phyloP scores from a whole-genome alignment of 805 yeast species.

The Teunomyces panamensis region DNA sequence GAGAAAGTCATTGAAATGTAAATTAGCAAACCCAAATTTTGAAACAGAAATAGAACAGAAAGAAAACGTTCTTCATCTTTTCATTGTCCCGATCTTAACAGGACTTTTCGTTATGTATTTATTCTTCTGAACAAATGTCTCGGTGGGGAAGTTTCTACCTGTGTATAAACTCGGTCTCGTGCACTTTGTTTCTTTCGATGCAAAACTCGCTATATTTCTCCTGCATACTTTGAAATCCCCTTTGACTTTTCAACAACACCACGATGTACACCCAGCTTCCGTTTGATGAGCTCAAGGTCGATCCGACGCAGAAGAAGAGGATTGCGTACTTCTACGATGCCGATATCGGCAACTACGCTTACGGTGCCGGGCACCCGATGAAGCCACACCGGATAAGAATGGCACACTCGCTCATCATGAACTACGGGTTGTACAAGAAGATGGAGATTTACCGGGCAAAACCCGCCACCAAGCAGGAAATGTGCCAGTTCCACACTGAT shows the following conservation, averaged over 20 bases:
- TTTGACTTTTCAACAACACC: not conserved
- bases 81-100: too few relatives aligned
- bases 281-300: constrained; percentile 44
- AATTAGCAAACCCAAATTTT: too few relatives aligned
- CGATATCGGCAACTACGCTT: constrained; percentile 96
- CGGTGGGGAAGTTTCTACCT: too few relatives aligned
- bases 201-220: too few relatives aligned
- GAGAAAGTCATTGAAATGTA: too few relatives aligned
- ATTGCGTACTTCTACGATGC: constrained; percentile 51
- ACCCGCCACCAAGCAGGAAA: constrained; percentile 96
- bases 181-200: too few relatives aligned
- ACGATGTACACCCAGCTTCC: constrained; percentile 42
- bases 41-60: too few relatives aligned
- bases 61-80: too few relatives aligned
- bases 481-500: constrained; percentile 98
- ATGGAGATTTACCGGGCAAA: constrained; percentile 97
- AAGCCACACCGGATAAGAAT: constrained; percentile 98
- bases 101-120: too few relatives aligned
- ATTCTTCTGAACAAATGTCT: too few relatives aligned
- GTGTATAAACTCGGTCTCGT: too few relatives aligned
- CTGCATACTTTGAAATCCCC: too few relatives aligned
- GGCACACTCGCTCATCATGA: constrained; percentile 97
- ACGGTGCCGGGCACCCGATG: constrained; percentile 99
- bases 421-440: constrained; percentile 91
- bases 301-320: constrained; percentile 38